A percentile compares a stretch with the other conserved stretches of the same genome.
Conservation (phyloP, 2,329 filamentous ascomycete genomes). For the Aquanectria penicillioides region DNA sequence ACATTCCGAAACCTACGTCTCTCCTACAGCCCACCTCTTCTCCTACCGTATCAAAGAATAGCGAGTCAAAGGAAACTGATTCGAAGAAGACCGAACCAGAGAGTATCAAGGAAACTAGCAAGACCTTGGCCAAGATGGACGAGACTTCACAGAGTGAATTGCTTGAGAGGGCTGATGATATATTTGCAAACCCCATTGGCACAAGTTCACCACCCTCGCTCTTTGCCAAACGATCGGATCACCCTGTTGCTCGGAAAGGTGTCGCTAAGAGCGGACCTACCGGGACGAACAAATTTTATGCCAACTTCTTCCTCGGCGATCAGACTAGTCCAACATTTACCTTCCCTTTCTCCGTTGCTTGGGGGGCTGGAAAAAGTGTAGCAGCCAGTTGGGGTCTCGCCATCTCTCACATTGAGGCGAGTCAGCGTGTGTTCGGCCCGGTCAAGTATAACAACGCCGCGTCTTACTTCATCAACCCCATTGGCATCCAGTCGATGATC, state of each 20-base stretch:
- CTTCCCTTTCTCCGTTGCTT: conserved; percentile 77
- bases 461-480: conserved; percentile 81
- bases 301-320: conserved; percentile 80
- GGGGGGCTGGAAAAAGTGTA: conserved; percentile 71
- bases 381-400: conserved; percentile 80
- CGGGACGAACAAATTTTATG: conserved; percentile 83
- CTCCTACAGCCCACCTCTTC: conserved; percentile 39
- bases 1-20: conserved; percentile 51
- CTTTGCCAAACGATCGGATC: conserved; percentile 61
- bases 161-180: conserved; percentile 51
- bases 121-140: conserved; percentile 35
- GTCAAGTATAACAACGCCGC: conserved; percentile 65
- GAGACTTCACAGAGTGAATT: background rate
- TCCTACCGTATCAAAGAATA: conserved; percentile 30
- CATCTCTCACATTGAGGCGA: conserved; percentile 77
- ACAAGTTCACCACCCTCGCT: conserved; percentile 60
- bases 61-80: too few species aligned
- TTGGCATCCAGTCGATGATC: conserved; percentile 83
- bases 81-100: conserved; percentile 37
- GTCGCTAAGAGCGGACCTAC: conserved; percentile 62
- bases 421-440: conserved; percentile 74
- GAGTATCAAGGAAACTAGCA: conserved; percentile 24
- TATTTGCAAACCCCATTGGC: conserved; percentile 66
- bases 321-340: conserved; percentile 78
- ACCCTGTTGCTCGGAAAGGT: conserved; percentile 66